phyloP scores from a whole-genome alignment of 345 rosid genomes.

The Crucihimalaya himalaica region DNA sequence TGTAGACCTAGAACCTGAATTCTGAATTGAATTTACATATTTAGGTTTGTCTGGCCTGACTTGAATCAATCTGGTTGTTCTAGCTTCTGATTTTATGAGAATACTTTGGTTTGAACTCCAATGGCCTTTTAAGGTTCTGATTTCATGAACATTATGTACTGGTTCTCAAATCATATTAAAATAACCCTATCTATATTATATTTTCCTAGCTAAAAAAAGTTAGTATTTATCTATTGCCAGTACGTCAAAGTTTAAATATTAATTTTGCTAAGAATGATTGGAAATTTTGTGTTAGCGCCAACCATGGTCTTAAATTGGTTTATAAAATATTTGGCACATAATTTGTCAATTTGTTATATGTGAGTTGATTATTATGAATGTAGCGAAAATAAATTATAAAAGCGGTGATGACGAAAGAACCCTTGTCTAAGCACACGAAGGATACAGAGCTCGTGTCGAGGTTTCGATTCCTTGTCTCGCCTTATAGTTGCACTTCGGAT shows the following conservation, averaged over 20 bases:
- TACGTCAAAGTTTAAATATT: background rate
- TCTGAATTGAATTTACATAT: background rate
- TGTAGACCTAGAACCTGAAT: background rate
- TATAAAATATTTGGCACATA: background rate
- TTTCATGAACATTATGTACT: too few relatives aligned
- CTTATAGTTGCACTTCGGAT: constrained; percentile 2
- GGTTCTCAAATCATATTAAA: too few relatives aligned
- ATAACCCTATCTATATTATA: background rate
- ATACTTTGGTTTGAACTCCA: background rate
- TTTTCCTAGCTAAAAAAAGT: background rate
- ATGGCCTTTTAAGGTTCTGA: too few relatives aligned
- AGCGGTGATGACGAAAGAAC: constrained; percentile 15
- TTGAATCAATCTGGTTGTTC: too few relatives aligned
- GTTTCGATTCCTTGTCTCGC: constrained; percentile 18
- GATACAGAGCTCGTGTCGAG: background rate
- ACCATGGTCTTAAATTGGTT: background rate
- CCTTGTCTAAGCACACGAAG: background rate
- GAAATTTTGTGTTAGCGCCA: background rate
- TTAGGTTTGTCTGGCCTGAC: background rate
- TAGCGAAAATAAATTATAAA: background rate
- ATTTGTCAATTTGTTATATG: background rate
- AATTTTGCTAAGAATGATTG: background rate
- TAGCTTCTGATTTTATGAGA: background rate
- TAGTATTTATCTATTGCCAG: background rate
- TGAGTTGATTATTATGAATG: background rate